These are phyloP conservation scores for Trichoderma sp. DNA, from an alignment of 2,329 filamentous ascomycete species.

Conservation along the genomic window DNA sequence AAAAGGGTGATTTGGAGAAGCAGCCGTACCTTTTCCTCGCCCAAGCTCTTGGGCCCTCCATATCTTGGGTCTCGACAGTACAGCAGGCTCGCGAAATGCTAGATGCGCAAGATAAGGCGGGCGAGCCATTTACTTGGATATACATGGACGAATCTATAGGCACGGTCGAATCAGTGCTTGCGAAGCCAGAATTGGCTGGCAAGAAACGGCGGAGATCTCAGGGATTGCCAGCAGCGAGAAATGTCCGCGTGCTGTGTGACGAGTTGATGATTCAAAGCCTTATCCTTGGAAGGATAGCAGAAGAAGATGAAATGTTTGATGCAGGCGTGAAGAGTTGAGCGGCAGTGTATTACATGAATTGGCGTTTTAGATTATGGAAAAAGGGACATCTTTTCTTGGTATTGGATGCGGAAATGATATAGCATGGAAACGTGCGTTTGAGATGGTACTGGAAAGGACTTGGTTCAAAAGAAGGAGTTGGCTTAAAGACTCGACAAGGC, in stretches of 20 bases:
- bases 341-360: background rate
- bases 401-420: background rate
- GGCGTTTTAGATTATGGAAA: background rate
- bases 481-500: background rate
- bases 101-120: constrained; percentile 52
- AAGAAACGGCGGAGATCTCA: constrained; percentile 49
- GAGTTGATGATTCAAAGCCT: constrained; percentile 92
- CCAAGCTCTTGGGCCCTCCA: constrained; percentile 72
- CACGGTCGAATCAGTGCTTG: constrained; percentile 56
- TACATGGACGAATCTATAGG: constrained; percentile 72
- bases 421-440: background rate
- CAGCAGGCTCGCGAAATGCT: constrained; percentile 66
- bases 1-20: constrained; percentile 42
- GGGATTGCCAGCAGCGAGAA: constrained; percentile 46
- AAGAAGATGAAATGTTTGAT: constrained; percentile 54
- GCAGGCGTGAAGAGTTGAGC: constrained; percentile 20
- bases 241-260: constrained; percentile 72
- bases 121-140: constrained; percentile 70
- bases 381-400: background rate
- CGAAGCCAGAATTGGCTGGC: constrained; percentile 34
- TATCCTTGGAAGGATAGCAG: constrained; percentile 79
- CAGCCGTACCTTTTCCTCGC: constrained; percentile 81
- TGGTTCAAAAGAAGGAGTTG: background rate
- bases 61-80: constrained; percentile 68
- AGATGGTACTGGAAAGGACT: background rate